phyloP scores from a whole-genome alignment of 768 basidiomycete species.

The Tylopilus felleus region DNA sequence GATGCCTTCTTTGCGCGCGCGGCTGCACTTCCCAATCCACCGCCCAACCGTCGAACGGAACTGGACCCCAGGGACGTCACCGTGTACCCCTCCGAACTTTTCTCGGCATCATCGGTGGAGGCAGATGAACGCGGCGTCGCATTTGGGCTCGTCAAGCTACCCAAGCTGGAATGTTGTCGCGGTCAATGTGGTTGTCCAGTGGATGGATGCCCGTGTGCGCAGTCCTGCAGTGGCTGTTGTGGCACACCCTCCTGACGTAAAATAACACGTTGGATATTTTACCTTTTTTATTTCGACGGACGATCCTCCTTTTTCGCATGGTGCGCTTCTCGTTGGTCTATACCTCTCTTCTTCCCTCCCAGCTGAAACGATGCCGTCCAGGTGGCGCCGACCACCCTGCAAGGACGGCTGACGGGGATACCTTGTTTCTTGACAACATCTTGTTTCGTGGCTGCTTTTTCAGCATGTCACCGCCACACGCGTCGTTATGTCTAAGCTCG shows the following conservation, averaged over 20 bases:
- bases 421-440: background rate
- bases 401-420: background rate
- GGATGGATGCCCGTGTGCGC: slow-evolving; percentile 54
- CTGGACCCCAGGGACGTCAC: slow-evolving; percentile 51
- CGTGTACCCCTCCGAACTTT: slow-evolving; percentile 40
- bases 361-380: background rate
- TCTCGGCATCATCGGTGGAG: slow-evolving; percentile 32
- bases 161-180: slow-evolving; percentile 67
- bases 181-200: slow-evolving; percentile 57
- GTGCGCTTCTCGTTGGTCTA: background rate
- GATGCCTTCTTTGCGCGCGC: slow-evolving; percentile 66
- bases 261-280: background rate
- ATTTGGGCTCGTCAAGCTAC: slow-evolving; percentile 53
- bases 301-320: background rate
- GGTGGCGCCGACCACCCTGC: background rate
- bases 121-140: slow-evolving; percentile 40
- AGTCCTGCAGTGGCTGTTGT: slow-evolving; percentile 55
- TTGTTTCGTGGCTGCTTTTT: background rate
- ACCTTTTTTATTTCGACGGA: background rate
- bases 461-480: background rate
- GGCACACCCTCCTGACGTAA: slow-evolving; percentile 1
- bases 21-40: slow-evolving; percentile 64
- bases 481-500: background rate
- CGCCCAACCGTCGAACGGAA: slow-evolving; percentile 38
- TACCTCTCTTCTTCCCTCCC: background rate